Evolutionary conservation across 345 rosid genomes (phyloP).

Genomic region (Pistacia atlantica): DNA sequence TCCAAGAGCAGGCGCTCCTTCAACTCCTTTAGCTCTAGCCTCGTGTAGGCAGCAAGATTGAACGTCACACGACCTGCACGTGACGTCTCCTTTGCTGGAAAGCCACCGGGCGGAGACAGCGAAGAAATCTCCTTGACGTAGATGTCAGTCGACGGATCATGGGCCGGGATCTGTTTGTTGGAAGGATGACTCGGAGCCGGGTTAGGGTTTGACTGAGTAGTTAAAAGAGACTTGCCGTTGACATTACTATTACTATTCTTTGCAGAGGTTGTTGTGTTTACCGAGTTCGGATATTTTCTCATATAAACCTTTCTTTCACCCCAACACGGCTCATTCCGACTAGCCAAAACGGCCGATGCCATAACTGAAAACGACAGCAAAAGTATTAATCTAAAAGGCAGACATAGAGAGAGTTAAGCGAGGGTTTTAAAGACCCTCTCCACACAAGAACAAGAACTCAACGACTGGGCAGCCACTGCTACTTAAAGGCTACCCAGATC

Average conservation of each 20-base stretch:
- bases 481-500: constrained; percentile 47
- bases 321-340: constrained; percentile 45
- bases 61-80: constrained; percentile 27
- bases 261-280: constrained; percentile 12
- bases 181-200: not conserved
- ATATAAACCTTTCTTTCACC: constrained; percentile 36
- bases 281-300: constrained; percentile 34
- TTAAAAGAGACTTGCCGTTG: not conserved
- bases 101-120: constrained; percentile 7
- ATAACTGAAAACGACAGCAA: constrained; percentile 14
- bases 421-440: constrained; percentile 23
- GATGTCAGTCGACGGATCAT: constrained; percentile 11
- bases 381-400: no score
- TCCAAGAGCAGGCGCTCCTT: constrained; percentile 40
- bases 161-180: constrained; percentile 18
- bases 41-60: constrained; percentile 30
- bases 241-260: not conserved
- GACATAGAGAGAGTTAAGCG: not conserved
- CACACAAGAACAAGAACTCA: constrained; percentile 4
- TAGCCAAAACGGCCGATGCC: constrained; percentile 44
- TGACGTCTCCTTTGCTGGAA: constrained; percentile 18
- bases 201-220: constrained; percentile 17
- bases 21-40: constrained; percentile 37
- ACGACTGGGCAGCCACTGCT: constrained; percentile 3
- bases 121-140: constrained; percentile 16